Evolutionary conservation across 2,329 filamentous ascomycete genomes (phyloP).

Genomic region (Curvularia eragrostidis): DNA sequence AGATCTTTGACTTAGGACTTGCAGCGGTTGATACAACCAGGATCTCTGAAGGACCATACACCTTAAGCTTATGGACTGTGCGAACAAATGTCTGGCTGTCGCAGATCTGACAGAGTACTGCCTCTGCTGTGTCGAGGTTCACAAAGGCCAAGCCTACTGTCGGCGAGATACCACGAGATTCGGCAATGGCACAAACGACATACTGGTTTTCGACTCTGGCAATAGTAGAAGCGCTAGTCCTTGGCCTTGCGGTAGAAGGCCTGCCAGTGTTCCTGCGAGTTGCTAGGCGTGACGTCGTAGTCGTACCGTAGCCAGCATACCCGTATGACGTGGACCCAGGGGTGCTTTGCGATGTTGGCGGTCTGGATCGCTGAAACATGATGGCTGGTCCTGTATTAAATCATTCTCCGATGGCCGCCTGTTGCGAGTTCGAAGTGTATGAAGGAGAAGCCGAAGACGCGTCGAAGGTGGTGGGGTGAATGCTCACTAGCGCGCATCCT

Average conservation of each 20-base stretch:
- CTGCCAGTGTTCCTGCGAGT: conserved; percentile 44
- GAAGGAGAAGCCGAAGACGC: conserved; percentile 10
- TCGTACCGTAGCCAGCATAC: conserved; percentile 47
- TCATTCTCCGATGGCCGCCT: background rate
- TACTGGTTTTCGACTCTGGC: conserved; percentile 67
- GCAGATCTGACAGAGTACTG: conserved; percentile 85
- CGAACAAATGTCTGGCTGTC: conserved; percentile 92
- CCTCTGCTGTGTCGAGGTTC: conserved; percentile 84
- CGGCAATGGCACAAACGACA: conserved; percentile 86
- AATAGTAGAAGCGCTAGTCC: conserved; percentile 64
- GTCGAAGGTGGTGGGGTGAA: conserved; percentile 8
- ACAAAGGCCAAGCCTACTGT: conserved; percentile 86
- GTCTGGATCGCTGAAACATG: conserved; percentile 36
- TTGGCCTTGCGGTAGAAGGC: conserved; percentile 57
- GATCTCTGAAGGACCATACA: conserved; percentile 80
- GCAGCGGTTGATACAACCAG: conserved; percentile 77
- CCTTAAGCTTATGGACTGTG: conserved; percentile 83
- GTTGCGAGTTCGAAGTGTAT: conserved; percentile 5
- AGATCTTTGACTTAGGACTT: conserved; percentile 74
- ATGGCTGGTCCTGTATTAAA: conserved; percentile 29
- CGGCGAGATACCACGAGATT: conserved; percentile 85
- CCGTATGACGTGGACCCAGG: conserved; percentile 44
- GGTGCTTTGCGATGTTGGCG: conserved; percentile 42
- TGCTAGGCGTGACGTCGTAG: conserved; percentile 45
- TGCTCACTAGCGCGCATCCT: conserved; percentile 26